Conservation (phyloP, 2,329 filamentous ascomycete species). For the Colletotrichum salicis region DNA sequence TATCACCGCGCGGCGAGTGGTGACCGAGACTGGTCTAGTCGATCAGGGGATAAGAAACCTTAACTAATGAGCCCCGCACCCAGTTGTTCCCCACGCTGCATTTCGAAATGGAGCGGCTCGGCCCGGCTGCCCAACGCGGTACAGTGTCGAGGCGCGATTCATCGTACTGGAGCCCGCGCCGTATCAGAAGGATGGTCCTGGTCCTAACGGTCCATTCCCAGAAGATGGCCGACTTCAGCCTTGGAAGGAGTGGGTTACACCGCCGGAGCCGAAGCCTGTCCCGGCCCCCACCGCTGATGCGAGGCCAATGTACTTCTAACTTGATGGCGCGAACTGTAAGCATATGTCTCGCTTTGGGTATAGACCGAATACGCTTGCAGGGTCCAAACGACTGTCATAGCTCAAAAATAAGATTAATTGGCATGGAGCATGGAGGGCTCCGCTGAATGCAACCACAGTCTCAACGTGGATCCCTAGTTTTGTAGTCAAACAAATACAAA, state of each 20-base stretch:
- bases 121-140: not conserved
- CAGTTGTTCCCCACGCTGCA: conserved; percentile 6
- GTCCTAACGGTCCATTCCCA: not conserved
- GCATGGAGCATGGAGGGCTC: too few species aligned
- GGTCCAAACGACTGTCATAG: too few species aligned
- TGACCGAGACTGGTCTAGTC: not conserved
- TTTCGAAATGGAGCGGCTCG: conserved; percentile 1
- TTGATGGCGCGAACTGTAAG: not conserved
- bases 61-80: not conserved
- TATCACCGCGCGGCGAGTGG: not conserved
- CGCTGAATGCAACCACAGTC: too few species aligned
- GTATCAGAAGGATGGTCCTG: conserved; percentile 1
- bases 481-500: too few species aligned
- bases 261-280: not conserved
- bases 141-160: conserved; percentile 4
- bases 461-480: too few species aligned
- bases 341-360: too few species aligned
- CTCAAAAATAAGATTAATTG: too few species aligned
- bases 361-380: too few species aligned
- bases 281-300: not conserved
- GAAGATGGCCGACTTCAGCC: not conserved
- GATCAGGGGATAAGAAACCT: not conserved
- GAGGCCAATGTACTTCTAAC: conserved; percentile 1
- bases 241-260: not conserved
- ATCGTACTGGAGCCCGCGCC: conserved; percentile 6